These are phyloP conservation scores for Phytopythium ostracodes DNA, from an alignment of 352 stramenopile genomes.

Conservation along the genomic window DNA sequence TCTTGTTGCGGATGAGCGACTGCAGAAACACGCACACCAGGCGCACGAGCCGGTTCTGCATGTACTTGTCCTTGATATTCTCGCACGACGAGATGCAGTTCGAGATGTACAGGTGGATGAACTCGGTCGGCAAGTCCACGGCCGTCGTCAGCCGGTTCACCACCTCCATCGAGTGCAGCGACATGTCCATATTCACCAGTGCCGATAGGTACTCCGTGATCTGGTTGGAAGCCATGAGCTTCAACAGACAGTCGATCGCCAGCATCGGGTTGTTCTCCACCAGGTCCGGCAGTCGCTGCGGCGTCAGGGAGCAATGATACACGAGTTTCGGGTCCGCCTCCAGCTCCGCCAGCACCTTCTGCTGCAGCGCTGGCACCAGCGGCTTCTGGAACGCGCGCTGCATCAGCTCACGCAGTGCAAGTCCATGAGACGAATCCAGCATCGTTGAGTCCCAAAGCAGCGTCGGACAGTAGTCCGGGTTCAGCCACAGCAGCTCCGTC, in stretches of 20 bases:
- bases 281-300: conserved; percentile 92
- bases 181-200: conserved; percentile 99
- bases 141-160: conserved; percentile 92
- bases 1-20: conserved; percentile 98
- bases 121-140: conserved; percentile 95
- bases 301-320: conserved; percentile 91
- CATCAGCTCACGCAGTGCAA: conserved; percentile 89
- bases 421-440: conserved; percentile 81
- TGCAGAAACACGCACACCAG: conserved; percentile 99
- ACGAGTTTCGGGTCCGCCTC: conserved; percentile 88
- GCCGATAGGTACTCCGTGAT: conserved; percentile 96
- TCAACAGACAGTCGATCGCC: conserved; percentile 94
- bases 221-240: conserved; percentile 88
- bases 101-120: conserved; percentile 98
- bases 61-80: conserved; percentile 98
- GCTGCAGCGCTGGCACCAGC: conserved; percentile 84
- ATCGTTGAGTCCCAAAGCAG: conserved; percentile 90
- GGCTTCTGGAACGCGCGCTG: conserved; percentile 87
- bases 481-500: conserved; percentile 91
- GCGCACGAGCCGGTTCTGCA: conserved; percentile 96
- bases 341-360: conserved; percentile 87
- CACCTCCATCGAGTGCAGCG: conserved; percentile 98
- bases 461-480: conserved; percentile 88
- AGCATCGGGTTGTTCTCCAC: conserved; percentile 99
- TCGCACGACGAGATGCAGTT: conserved; percentile 99